Percentiles rank a stretch among this genome's conserved stretches.
Evolutionary conservation across 2,329 filamentous ascomycete species (phyloP).

Genomic region (Paecilomyces niveus): DNA sequence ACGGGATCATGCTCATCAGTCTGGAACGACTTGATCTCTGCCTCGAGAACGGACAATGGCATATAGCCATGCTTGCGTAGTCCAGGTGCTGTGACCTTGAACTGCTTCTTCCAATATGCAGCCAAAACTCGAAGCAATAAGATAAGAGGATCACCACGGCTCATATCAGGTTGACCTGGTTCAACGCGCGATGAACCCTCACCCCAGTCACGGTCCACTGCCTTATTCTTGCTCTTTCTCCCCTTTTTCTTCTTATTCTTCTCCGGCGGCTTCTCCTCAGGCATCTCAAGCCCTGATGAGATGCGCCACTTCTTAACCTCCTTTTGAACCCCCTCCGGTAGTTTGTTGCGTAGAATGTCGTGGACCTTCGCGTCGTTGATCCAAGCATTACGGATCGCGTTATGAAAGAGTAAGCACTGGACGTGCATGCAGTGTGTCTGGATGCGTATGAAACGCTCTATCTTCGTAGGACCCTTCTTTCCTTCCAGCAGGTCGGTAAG

Average conservation of each 20-base stretch:
- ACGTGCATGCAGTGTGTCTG: conserved; percentile 86
- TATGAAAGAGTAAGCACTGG: conserved; percentile 80
- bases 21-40: conserved; percentile 64
- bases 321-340: conserved; percentile 61
- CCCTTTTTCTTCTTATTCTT: conserved; percentile 37
- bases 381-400: conserved; percentile 78
- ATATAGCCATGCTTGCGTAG: conserved; percentile 88
- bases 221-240: conserved; percentile 31
- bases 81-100: conserved; percentile 67
- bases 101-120: conserved; percentile 82
- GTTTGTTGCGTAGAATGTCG: conserved; percentile 64
- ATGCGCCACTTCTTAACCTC: conserved; percentile 68
- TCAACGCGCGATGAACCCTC: conserved; percentile 62
- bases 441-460: conserved; percentile 69
- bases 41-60: conserved; percentile 64
- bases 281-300: conserved; percentile 55
- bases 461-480: conserved; percentile 81
- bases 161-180: conserved; percentile 65
- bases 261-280: conserved; percentile 33
- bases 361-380: conserved; percentile 70
- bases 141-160: conserved; percentile 73
- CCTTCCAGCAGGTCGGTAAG: conserved; percentile 54
- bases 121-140: conserved; percentile 68
- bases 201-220: conserved; percentile 60
- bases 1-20: conserved; percentile 55